Evolutionary conservation across 345 rosid genomes (phyloP).

Genomic region (Brassica carinata): DNA sequence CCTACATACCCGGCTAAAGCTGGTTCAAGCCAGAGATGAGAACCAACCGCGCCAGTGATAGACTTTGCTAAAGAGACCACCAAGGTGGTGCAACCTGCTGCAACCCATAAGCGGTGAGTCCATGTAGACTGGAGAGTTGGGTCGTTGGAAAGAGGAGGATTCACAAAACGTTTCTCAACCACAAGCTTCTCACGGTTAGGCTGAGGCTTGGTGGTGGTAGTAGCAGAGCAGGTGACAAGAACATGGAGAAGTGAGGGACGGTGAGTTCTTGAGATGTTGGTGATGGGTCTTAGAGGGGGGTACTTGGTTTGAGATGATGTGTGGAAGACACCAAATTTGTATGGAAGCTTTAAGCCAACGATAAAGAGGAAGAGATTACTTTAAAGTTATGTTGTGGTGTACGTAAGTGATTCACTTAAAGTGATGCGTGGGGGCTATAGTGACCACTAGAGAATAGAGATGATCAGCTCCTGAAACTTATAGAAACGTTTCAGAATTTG

Average conservation of each 20-base stretch:
- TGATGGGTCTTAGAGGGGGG: slow-evolving; percentile 35
- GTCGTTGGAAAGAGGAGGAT: slow-evolving; percentile 49
- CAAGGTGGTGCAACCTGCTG: slow-evolving; percentile 68
- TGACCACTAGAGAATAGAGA: slow-evolving; percentile 31
- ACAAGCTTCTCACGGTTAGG: slow-evolving; percentile 39
- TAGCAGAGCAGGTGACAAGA: slow-evolving; percentile 42
- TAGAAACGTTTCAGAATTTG: neutral
- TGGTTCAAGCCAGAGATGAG: slow-evolving; percentile 62
- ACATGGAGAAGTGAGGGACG: slow-evolving; percentile 15
- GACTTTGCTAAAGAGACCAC: slow-evolving; percentile 63
- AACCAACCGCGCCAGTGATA: slow-evolving; percentile 42
- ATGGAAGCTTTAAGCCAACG: neutral
- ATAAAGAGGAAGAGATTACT: neutral
- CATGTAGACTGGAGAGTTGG: slow-evolving; percentile 67
- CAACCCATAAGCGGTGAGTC: slow-evolving; percentile 76
- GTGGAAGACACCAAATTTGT: neutral
- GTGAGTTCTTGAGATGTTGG: slow-evolving; percentile 24
- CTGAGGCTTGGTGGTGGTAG: slow-evolving; percentile 46
- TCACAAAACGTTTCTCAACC: slow-evolving; percentile 25
- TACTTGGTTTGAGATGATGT: slow-evolving; percentile 43
- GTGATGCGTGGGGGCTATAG: slow-evolving; percentile 52
- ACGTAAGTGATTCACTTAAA: neutral
- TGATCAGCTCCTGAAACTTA: neutral
- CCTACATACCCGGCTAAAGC: slow-evolving; percentile 49
- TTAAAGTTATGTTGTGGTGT: slow-evolving; percentile 36